Base-by-base conservation (phyloP, 331 rosid species). In the Spiraea crenata region DNA sequence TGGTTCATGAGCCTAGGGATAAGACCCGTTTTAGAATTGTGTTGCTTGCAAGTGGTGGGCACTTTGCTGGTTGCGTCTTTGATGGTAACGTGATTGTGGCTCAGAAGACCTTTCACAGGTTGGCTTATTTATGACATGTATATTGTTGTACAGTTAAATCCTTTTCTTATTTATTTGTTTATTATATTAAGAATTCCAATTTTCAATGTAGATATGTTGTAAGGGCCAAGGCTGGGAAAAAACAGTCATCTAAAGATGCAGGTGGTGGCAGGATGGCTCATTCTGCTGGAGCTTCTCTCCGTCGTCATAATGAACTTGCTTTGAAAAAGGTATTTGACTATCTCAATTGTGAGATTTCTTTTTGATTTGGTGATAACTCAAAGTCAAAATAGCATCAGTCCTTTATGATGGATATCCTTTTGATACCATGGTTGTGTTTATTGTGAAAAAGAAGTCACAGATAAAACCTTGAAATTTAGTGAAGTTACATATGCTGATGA, bases 21-120 rank as follows among this genome's bases (percentile, higher is more conserved):
- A 83, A 80, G 9, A 83, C 87, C 56, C 76, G 6, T 62, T 80
- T 91, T 72, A 84, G 97, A 82, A 82, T 93, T 5, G 86, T 93
- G 78, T 76, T 93, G 77, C 96, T 93, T 78, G 95, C 85, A 9
- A 89, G 96, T 3, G 99, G 97, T 62, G 99, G 99, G 58, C 97
- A 93, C 76, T 93, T 93, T 68, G 99, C 91, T 0, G 95, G 96
- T 14, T 89, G 99, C 76, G 97, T 93, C 63, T 91, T 93, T 69
- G 96, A 89, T 41, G 99, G 99, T 56, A 87, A 76, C 70, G 57
- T 11, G 10, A 85, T 89, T 72, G 88, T 91, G 70, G 97, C 96
- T 86, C 89, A 86, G 81, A 93, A 93, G 87, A 93, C 97, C 63
- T 93, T 93, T 76, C 99, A 93, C 88, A 87, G 99, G 99, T 93